phyloP scores from a whole-genome alignment of 2,329 filamentous ascomycete species.

The Waltergamsia citrina region DNA sequence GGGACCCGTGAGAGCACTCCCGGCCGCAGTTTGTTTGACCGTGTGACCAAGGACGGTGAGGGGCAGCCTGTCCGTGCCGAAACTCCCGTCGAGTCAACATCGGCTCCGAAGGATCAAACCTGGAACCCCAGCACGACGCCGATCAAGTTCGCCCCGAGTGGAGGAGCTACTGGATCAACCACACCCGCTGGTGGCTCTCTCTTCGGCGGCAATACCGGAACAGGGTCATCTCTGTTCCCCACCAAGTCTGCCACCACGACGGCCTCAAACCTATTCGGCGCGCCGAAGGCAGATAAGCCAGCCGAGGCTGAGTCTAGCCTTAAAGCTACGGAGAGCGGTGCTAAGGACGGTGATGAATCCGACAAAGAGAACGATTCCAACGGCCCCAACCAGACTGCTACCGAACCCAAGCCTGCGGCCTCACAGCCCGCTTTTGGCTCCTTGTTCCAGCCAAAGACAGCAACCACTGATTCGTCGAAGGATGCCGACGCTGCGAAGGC shows the following conservation, averaged over 20 bases:
- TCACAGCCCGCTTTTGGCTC: constrained; percentile 17
- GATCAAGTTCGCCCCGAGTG: constrained; percentile 45
- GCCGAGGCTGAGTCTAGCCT: constrained; percentile 15
- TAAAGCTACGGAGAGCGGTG: constrained; percentile 13
- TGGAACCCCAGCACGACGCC: constrained; percentile 37
- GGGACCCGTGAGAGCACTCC: constrained; percentile 34
- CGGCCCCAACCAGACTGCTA: constrained; percentile 16
- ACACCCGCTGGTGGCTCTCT: constrained; percentile 16
- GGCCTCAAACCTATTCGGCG: constrained; percentile 24
- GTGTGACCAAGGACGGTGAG: constrained; percentile 38
- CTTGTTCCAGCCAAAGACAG: constrained; percentile 22
- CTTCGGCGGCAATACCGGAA: constrained; percentile 13
- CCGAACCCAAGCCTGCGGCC: neutral
- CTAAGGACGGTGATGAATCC: constrained; percentile 27
- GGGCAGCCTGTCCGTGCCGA: constrained; percentile 37
- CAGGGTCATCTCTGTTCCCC: neutral
- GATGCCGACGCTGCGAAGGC: constrained; percentile 15
- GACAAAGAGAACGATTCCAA: constrained; percentile 34
- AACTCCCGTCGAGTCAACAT: constrained; percentile 13
- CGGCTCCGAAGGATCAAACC: constrained; percentile 23
- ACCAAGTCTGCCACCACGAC: constrained; percentile 11
- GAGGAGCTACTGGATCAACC: too few species aligned
- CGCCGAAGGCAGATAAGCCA: constrained; percentile 19
- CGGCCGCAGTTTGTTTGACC: constrained; percentile 44
- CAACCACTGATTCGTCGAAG: constrained; percentile 15